A percentile compares a stretch with the other conserved stretches of the same genome.
phyloP scores from a whole-genome alignment of 1,284 basidiomycete species.

The Cystobasidium sp. region DNA sequence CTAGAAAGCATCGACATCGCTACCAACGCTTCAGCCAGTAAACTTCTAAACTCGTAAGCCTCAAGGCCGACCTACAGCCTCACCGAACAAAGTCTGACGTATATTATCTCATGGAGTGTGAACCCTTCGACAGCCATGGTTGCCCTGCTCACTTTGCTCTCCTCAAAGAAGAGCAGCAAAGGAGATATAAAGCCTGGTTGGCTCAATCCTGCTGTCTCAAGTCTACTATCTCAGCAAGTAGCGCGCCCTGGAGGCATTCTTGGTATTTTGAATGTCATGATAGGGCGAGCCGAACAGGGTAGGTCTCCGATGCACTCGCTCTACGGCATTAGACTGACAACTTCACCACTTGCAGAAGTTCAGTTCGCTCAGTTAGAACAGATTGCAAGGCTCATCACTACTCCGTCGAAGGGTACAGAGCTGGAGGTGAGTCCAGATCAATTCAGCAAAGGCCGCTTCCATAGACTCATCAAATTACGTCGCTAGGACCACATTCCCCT shows the following conservation, averaged over 20 bases:
- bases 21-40: neutral
- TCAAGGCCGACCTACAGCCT: neutral
- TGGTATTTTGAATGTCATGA: slow-evolving; percentile 48
- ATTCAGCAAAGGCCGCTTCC: neutral
- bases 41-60: slow-evolving; percentile 21
- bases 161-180: neutral
- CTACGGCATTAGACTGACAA: too few species aligned
- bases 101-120: neutral
- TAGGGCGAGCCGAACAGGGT: slow-evolving; percentile 42
- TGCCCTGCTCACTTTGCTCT: slow-evolving; percentile 28
- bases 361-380: slow-evolving; percentile 30
- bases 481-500: slow-evolving; percentile 2
- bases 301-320: neutral
- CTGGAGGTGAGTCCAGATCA: slow-evolving; percentile 2
- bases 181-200: slow-evolving; percentile 15
- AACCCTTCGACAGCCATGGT: slow-evolving; percentile 40
- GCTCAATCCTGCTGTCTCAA: slow-evolving; percentile 30
- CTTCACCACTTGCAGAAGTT: slow-evolving; percentile 13
- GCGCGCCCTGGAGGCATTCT: slow-evolving; percentile 48
- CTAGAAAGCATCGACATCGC: neutral
- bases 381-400: slow-evolving; percentile 35
- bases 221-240: slow-evolving; percentile 47
- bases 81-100: neutral
- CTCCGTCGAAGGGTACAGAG: slow-evolving; percentile 12
- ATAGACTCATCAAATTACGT: neutral